Conservation (phyloP, 2,329 filamentous ascomycete species). For the Tolypocladium endophyticum region DNA sequence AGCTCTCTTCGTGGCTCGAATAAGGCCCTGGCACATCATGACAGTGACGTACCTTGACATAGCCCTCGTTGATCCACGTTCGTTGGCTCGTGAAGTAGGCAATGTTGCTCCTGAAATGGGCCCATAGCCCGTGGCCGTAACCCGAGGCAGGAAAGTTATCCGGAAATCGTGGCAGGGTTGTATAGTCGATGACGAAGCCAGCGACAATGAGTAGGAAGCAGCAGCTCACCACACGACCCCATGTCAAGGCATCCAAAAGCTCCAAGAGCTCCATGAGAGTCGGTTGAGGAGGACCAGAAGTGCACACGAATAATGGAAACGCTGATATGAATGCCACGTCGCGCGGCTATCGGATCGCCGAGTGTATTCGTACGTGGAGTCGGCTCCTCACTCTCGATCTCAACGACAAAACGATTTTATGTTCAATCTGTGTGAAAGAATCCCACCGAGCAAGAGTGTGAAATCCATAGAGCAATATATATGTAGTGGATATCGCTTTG, state of each 20-base stretch:
- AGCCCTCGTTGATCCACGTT: constrained; percentile 31
- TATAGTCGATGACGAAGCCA: constrained; percentile 29
- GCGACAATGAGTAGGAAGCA: constrained; percentile 20
- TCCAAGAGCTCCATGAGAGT: background rate
- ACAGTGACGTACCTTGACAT: constrained; percentile 22
- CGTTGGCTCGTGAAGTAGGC: constrained; percentile 26
- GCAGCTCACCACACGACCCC: constrained; percentile 15
- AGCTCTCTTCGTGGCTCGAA: background rate
- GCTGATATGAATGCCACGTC: background rate
- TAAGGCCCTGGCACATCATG: no score
- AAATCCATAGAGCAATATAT: no score
- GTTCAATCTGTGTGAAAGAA: no score
- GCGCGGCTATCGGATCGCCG: background rate
- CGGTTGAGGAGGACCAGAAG: background rate
- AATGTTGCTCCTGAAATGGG: constrained; percentile 26
- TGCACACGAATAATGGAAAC: background rate
- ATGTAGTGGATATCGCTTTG: no score
- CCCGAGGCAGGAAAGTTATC: constrained; percentile 28
- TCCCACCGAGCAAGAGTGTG: no score
- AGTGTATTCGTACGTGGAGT: background rate
- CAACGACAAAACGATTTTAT: no score
- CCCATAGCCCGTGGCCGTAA: constrained; percentile 21
- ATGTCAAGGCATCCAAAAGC: constrained; percentile 12
- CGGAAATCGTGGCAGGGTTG: constrained; percentile 27
- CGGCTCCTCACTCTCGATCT: background rate